Evolutionary conservation across 2,329 filamentous ascomycete genomes (phyloP).

Genomic region (Orbilia brochopaga): DNA sequence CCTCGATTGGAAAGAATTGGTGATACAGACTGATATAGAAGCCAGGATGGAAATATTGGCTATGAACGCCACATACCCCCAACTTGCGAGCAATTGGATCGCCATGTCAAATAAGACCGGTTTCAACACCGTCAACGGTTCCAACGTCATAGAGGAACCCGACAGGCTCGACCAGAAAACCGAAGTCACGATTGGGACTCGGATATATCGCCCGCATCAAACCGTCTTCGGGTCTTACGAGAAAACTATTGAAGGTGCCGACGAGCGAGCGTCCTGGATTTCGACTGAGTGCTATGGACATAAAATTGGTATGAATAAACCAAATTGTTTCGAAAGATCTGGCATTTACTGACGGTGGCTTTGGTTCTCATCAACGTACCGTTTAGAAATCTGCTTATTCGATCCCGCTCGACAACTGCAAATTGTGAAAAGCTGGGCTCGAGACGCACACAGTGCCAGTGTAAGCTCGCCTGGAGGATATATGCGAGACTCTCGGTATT

Average conservation of each 20-base stretch:
- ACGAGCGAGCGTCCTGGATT: conserved; percentile 15
- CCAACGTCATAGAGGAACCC: neutral
- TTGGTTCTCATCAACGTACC: neutral
- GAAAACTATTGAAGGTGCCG: neutral
- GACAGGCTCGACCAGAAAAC: too few relatives aligned
- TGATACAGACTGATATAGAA: too few relatives aligned
- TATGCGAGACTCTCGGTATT: too few relatives aligned
- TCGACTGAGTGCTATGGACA: conserved; percentile 7
- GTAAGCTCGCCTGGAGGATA: too few relatives aligned
- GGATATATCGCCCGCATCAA: conserved; percentile 11
- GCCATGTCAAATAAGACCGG: too few relatives aligned
- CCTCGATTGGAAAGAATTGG: too few relatives aligned
- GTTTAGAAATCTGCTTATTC: conserved; percentile 13
- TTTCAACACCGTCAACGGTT: too few relatives aligned
- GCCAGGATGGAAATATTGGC: too few relatives aligned
- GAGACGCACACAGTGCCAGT: too few relatives aligned
- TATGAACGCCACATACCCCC: too few relatives aligned
- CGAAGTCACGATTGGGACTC: neutral
- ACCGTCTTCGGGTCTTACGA: neutral
- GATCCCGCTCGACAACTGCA: neutral
- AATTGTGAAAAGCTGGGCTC: neutral
- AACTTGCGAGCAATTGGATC: too few relatives aligned
- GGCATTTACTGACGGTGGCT: neutral
- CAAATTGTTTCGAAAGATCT: neutral
- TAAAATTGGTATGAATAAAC: neutral